Evolutionary conservation across 2,329 filamentous ascomycete species (phyloP).

Genomic region (Hymenoscyphus albidus): DNA sequence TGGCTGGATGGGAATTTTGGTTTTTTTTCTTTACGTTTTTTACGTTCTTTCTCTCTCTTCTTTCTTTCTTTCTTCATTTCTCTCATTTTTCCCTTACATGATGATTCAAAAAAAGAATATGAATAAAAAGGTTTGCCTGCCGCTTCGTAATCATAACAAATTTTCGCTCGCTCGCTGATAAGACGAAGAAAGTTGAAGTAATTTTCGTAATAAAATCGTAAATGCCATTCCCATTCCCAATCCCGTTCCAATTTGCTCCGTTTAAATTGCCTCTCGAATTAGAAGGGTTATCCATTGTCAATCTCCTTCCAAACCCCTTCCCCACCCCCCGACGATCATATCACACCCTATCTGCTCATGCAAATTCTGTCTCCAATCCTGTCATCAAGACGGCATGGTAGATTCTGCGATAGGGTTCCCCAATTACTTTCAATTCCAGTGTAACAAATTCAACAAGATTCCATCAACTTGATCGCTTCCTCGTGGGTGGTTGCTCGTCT

Average conservation of each 20-base stretch:
- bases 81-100: no score
- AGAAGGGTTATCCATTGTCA: background rate
- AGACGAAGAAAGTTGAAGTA: background rate
- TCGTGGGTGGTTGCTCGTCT: constrained; percentile 27
- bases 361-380: background rate
- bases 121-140: no score
- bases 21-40: no score
- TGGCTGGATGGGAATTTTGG: no score
- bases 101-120: no score
- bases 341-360: background rate
- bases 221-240: background rate
- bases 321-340: background rate
- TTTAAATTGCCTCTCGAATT: background rate
- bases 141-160: background rate
- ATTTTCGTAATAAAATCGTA: constrained; percentile 1
- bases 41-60: no score
- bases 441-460: background rate
- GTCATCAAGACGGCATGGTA: background rate
- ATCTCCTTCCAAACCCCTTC: background rate
- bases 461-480: constrained; percentile 24
- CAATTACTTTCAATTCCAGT: background rate
- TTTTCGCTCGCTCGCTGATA: background rate
- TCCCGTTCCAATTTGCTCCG: background rate
- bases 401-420: background rate
- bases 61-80: no score